Percentiles rank a stretch among this genome's conserved stretches.
Evolutionary conservation across 1,139 yeast genomes (phyloP).

Genomic region (Suhomyces wounanorum): DNA sequence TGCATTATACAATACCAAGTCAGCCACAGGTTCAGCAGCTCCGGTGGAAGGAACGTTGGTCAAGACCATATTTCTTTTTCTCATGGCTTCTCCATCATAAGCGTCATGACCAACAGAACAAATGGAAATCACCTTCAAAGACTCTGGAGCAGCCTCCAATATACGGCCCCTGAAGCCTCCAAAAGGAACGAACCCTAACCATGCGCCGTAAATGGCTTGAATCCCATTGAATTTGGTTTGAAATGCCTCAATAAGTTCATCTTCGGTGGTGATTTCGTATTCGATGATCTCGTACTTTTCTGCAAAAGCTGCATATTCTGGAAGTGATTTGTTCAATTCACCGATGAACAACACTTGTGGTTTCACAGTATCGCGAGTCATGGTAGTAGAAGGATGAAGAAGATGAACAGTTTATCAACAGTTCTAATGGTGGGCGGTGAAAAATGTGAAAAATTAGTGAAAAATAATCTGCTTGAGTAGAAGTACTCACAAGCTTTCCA

Average conservation of each 20-base stretch:
- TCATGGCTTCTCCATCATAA: conserved; percentile 48
- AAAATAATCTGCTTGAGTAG: not conserved
- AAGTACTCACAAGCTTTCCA: not conserved
- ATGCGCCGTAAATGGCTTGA: conserved; percentile 64
- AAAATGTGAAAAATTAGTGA: not conserved
- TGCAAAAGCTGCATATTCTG: conserved; percentile 22
- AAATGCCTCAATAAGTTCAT: conserved; percentile 33
- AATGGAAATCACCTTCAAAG: conserved; percentile 57
- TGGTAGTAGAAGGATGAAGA: not conserved
- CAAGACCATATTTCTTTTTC: conserved; percentile 49
- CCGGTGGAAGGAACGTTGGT: conserved; percentile 67
- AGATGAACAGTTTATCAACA: not conserved
- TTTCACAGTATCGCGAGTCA: conserved; percentile 9
- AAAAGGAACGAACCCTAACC: conserved; percentile 53
- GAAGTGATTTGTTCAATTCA: conserved; percentile 23
- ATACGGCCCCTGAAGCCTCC: conserved; percentile 54
- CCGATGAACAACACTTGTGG: conserved; percentile 26
- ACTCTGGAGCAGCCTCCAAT: conserved; percentile 51
- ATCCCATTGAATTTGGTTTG: conserved; percentile 39
- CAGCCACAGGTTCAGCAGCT: conserved; percentile 77
- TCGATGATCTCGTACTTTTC: conserved; percentile 22
- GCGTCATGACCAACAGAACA: conserved; percentile 75
- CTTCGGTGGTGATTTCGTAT: conserved; percentile 21
- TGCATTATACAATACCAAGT: conserved; percentile 62
- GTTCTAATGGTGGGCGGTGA: not conserved